phyloP scores from a whole-genome alignment of 148 eudicot genomes.

The Cornus suecica region DNA sequence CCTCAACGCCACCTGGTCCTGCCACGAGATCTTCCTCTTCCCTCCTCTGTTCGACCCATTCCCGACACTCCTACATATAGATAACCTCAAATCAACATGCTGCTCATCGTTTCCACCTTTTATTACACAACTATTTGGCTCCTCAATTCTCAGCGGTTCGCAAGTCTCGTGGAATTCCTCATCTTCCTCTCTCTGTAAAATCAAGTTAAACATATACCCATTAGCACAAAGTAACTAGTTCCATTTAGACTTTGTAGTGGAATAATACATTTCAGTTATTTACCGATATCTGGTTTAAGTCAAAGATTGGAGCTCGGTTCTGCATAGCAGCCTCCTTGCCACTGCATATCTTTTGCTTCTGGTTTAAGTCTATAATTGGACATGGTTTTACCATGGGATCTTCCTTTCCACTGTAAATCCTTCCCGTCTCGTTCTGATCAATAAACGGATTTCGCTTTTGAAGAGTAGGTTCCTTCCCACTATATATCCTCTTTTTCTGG shows the following conservation, averaged over 20 bases:
- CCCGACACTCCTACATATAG: slow-evolving; percentile 42
- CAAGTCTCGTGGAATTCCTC: slow-evolving; percentile 21
- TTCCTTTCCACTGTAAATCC: slow-evolving; percentile 13
- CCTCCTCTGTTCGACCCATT: slow-evolving; percentile 34
- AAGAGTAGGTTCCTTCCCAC: slow-evolving; percentile 18
- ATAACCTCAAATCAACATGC: slow-evolving; percentile 35
- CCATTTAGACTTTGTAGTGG: neutral
- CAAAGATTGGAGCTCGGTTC: slow-evolving; percentile 43
- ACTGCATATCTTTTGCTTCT: slow-evolving; percentile 13
- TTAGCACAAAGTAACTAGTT: neutral
- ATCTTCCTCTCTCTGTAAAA: slow-evolving; percentile 42
- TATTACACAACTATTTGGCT: slow-evolving; percentile 15
- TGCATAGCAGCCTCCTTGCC: slow-evolving; percentile 27
- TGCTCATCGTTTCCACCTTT: slow-evolving; percentile 30
- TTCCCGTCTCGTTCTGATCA: slow-evolving; percentile 26
- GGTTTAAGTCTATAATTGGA: slow-evolving; percentile 16
- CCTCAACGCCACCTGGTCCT: slow-evolving; percentile 50
- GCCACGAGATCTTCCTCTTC: slow-evolving; percentile 60
- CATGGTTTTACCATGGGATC: neutral
- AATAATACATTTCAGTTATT: neutral
- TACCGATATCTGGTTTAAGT: slow-evolving; percentile 56
- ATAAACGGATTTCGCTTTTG: neutral
- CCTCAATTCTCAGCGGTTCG: slow-evolving; percentile 21
- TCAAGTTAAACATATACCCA: neutral
- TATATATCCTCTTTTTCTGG: slow-evolving; percentile 10